These are phyloP conservation scores for Diaporthe vaccinii DNA, from an alignment of 2,329 filamentous ascomycete genomes.

Conservation along the genomic window DNA sequence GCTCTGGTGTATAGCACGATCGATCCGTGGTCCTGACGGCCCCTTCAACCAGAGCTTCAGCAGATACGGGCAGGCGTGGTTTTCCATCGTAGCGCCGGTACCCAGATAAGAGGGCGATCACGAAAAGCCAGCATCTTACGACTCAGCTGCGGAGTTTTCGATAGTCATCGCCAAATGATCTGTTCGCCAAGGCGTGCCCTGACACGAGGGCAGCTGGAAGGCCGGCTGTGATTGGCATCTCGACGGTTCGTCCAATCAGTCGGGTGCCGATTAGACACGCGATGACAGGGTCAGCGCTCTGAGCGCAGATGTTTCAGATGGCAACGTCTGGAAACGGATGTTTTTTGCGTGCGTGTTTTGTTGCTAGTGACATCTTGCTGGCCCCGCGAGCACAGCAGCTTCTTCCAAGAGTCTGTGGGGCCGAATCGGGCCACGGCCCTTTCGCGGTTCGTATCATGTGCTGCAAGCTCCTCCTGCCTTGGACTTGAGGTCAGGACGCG, in stretches of 20 bases:
- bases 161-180: constrained; percentile 14
- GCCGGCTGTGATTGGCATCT: constrained; percentile 10
- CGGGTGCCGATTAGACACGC: constrained; percentile 28
- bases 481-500: not conserved
- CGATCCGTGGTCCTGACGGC: constrained; percentile 16
- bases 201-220: constrained; percentile 20
- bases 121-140: constrained; percentile 25
- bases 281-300: constrained; percentile 26
- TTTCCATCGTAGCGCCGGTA: constrained; percentile 14
- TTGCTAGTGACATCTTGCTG: not conserved
- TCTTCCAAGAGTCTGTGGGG: constrained; percentile 12
- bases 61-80: constrained; percentile 18
- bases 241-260: constrained; percentile 14
- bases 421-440: not conserved
- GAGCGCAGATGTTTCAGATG: not conserved
- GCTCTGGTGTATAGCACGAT: constrained; percentile 23
- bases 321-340: not conserved
- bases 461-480: constrained; percentile 3
- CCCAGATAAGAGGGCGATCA: constrained; percentile 24
- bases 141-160: constrained; percentile 31
- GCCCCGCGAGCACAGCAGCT: not conserved
- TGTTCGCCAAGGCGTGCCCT: constrained; percentile 29
- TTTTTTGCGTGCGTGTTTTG: constrained; percentile 12
- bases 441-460: constrained; percentile 11
- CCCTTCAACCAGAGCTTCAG: constrained; percentile 16